These are phyloP conservation scores for Boletus vinaceobasis DNA, from an alignment of 768 basidiomycete species.

Conservation along the genomic window DNA sequence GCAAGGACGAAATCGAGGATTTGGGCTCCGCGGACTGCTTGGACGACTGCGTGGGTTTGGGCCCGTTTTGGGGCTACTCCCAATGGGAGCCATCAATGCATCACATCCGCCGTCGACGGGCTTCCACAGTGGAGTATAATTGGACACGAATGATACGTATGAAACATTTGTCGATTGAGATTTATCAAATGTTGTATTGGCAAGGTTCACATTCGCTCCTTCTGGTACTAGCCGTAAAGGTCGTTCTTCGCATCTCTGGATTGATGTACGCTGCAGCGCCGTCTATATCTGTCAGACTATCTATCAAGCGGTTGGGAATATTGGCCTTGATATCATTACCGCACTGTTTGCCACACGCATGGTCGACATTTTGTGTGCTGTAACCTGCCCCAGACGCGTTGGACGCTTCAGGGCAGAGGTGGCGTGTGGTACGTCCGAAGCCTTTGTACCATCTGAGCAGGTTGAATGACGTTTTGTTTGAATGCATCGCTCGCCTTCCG, in stretches of 20 bases:
- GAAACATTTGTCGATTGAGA: constrained; percentile 18
- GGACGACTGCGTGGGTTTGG: constrained; percentile 14
- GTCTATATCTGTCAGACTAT: constrained; percentile 12
- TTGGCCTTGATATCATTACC: constrained; percentile 19
- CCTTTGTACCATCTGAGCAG: constrained; percentile 10
- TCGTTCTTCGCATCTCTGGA: constrained; percentile 5
- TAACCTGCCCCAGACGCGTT: constrained; percentile 13
- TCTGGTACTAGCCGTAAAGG: constrained; percentile 14
- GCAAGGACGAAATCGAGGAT: constrained; percentile 3
- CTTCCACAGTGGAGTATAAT: constrained; percentile 17
- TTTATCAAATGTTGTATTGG: constrained; percentile 12
- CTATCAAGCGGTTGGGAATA: constrained; percentile 4
- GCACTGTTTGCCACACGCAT: constrained; percentile 13
- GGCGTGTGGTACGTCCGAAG: constrained; percentile 11
- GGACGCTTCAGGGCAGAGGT: constrained; percentile 13
- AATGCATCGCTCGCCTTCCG: constrained; percentile 4
- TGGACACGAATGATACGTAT: constrained; percentile 15
- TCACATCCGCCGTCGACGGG: constrained; percentile 23
- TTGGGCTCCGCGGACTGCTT: constrained; percentile 25
- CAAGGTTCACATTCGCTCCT: constrained; percentile 8
- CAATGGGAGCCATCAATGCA: constrained; percentile 7
- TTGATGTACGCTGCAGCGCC: constrained; percentile 14
- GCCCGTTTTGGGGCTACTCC: constrained; percentile 10
- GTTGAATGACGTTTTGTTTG: constrained; percentile 6
- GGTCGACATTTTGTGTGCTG: constrained; percentile 19